phyloP scores from a whole-genome alignment of 1,139 yeast genomes.

The Diutina sp. region DNA sequence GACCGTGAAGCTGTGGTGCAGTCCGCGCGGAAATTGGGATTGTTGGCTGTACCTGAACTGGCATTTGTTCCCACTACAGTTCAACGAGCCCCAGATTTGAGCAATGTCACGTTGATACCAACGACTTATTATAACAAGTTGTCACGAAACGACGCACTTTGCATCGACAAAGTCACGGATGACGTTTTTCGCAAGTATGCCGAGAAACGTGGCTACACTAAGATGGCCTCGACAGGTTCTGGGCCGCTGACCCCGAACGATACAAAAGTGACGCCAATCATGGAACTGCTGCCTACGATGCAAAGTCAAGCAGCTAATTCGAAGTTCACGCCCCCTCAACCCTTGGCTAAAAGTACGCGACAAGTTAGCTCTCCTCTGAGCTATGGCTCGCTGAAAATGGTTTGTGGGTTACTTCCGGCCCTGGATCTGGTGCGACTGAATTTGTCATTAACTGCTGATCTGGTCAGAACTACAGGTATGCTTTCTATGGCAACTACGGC shows the following conservation, averaged over 20 bases:
- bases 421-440: slow-evolving; percentile 1
- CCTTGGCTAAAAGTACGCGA: neutral
- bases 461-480: neutral
- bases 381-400: neutral
- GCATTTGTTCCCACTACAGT: slow-evolving; percentile 50
- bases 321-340: neutral
- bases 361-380: neutral
- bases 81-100: slow-evolving; percentile 40
- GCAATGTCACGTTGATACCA: slow-evolving; percentile 51
- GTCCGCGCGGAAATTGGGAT: slow-evolving; percentile 31
- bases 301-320: neutral
- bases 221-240: neutral
- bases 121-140: slow-evolving; percentile 49
- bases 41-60: slow-evolving; percentile 40
- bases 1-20: slow-evolving; percentile 4
- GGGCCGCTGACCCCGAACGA: neutral
- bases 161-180: slow-evolving; percentile 32
- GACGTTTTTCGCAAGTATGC: slow-evolving; percentile 34
- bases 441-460: neutral
- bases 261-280: neutral
- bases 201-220: slow-evolving; percentile 31
- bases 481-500: slow-evolving; percentile 58
- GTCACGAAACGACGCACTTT: slow-evolving; percentile 27
- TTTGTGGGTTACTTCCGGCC: neutral
- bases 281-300: neutral